Evolutionary conservation across 2,329 filamentous ascomycete species (phyloP).

Genomic region (Lachnellula arida): DNA sequence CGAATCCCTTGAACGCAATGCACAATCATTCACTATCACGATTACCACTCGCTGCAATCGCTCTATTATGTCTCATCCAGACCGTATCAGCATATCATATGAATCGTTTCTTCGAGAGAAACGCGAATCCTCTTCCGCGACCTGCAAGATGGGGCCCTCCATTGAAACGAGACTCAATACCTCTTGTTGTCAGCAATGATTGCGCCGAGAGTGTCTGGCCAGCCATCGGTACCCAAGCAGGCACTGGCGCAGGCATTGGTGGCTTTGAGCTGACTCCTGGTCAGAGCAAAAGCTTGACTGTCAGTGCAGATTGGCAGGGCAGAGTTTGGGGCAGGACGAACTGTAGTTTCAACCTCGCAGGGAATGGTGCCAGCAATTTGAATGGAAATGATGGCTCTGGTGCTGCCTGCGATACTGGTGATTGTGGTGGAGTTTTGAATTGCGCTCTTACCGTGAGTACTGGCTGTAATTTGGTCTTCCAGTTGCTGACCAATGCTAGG

Average conservation of each 20-base stretch:
- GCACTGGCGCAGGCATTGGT: constrained; percentile 59
- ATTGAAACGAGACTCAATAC: constrained; percentile 39
- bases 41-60: constrained; percentile 11
- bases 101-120: constrained; percentile 15
- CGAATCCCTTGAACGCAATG: background rate
- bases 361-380: constrained; percentile 45
- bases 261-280: constrained; percentile 65
- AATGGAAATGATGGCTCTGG: constrained; percentile 39
- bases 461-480: background rate
- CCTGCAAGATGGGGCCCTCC: constrained; percentile 27
- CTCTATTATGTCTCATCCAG: constrained; percentile 16
- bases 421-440: constrained; percentile 66
- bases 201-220: constrained; percentile 72
- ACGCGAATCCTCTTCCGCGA: constrained; percentile 11
- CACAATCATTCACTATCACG: background rate
- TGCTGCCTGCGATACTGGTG: constrained; percentile 66
- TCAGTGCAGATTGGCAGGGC: constrained; percentile 73
- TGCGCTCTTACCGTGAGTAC: constrained; percentile 63
- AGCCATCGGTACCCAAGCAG: constrained; percentile 67
- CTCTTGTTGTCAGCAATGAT: constrained; percentile 65
- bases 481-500: constrained; percentile 41
- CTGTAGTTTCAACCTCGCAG: constrained; percentile 67
- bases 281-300: constrained; percentile 54
- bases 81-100: constrained; percentile 13
- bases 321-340: constrained; percentile 81